A percentile compares a stretch with the other conserved stretches of the same genome.
Conservation (phyloP, 164 flowering plant genomes). For the Taxillus chinensis region DNA sequence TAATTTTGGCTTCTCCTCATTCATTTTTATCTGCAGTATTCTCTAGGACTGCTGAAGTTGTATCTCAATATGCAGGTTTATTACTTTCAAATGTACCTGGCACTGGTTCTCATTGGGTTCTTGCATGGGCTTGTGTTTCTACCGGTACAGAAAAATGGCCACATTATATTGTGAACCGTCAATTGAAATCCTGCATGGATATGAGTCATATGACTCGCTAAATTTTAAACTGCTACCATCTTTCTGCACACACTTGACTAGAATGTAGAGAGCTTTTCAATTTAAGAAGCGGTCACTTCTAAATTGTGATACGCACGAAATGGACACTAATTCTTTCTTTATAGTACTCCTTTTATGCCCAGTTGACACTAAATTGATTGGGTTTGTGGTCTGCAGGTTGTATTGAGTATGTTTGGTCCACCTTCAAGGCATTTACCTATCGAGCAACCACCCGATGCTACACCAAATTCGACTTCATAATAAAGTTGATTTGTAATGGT, state of each 20-base stretch:
- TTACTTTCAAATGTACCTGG: constrained; percentile 91
- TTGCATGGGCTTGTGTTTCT: constrained; percentile 85
- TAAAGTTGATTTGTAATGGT: constrained; percentile 11
- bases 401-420: constrained; percentile 74
- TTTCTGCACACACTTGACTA: too few species aligned
- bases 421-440: constrained; percentile 31
- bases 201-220: too few species aligned
- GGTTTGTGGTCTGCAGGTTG: constrained; percentile 36
- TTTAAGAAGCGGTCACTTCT: too few species aligned
- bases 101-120: constrained; percentile 80
- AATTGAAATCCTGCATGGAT: too few species aligned
- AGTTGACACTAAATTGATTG: neutral
- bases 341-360: too few species aligned
- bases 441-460: constrained; percentile 15
- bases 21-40: neutral
- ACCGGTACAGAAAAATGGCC: constrained; percentile 33
- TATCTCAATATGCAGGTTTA: constrained; percentile 62
- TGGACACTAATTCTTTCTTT: too few species aligned
- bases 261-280: too few species aligned
- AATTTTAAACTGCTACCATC: too few species aligned
- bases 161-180: too few species aligned
- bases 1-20: constrained; percentile 4
- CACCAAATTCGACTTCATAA: constrained; percentile 17
- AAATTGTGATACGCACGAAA: too few species aligned
- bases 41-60: neutral